These are phyloP conservation scores for Nasturtium officinale DNA, from an alignment of 345 rosid genomes.

Conservation along the genomic window DNA sequence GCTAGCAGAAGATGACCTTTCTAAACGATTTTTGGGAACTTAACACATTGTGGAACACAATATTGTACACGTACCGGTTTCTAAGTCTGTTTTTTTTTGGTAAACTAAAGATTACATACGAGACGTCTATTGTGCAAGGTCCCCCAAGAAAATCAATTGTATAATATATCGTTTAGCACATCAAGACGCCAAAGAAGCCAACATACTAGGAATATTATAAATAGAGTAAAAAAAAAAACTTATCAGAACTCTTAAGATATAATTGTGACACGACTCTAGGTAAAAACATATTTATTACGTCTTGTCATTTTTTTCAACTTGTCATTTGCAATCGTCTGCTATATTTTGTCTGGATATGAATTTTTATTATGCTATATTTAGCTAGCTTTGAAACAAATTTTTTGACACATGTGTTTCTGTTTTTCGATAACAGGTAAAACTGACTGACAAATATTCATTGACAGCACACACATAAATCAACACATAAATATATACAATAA, in stretches of 20 bases:
- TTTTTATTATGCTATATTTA: background rate
- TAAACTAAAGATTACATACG: no score
- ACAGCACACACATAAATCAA: background rate
- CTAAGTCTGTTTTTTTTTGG: no score
- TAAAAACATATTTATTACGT: background rate
- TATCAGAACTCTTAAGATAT: slow-evolving; percentile 6
- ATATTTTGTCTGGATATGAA: background rate
- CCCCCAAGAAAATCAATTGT: background rate
- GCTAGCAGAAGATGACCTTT: background rate
- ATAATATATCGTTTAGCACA: background rate
- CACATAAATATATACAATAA: background rate
- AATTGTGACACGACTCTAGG: background rate
- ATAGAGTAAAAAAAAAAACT: no score
- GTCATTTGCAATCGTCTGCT: background rate
- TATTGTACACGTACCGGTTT: no score
- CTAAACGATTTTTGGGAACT: background rate
- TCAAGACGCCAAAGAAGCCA: background rate
- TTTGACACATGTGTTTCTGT: background rate
- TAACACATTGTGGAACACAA: background rate
- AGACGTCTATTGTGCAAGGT: slow-evolving; percentile 7
- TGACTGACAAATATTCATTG: background rate
- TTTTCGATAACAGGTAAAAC: background rate
- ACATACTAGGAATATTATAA: background rate
- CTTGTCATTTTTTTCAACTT: background rate
- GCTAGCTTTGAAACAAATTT: background rate